phyloP scores from a whole-genome alignment of 2,329 filamentous ascomycete genomes.

The Elsinoe fawcettii region DNA sequence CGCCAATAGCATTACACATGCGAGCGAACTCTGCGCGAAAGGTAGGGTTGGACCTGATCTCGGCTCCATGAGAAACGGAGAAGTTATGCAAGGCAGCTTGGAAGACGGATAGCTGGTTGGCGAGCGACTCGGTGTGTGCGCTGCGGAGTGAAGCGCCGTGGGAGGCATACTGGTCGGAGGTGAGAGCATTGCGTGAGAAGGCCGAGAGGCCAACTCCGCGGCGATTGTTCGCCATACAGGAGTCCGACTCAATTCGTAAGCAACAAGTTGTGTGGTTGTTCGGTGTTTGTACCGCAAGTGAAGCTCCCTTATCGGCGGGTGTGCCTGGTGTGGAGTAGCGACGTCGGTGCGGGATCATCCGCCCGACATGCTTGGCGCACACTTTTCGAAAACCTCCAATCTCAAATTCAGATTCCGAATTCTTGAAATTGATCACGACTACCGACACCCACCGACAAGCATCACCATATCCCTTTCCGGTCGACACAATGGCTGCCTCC shows the following conservation, averaged over 20 bases:
- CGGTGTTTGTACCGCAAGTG: background rate
- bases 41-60: slow-evolving; percentile 88
- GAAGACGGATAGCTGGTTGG: slow-evolving; percentile 92
- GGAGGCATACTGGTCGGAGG: slow-evolving; percentile 79
- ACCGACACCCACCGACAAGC: slow-evolving; percentile 19
- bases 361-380: slow-evolving; percentile 7
- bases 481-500: slow-evolving; percentile 47
- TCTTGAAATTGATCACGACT: slow-evolving; percentile 1
- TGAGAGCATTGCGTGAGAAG: slow-evolving; percentile 76
- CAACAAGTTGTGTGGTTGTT: background rate
- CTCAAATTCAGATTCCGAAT: slow-evolving; percentile 17
- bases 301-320: background rate
- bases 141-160: slow-evolving; percentile 83
- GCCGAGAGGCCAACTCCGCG: slow-evolving; percentile 86
- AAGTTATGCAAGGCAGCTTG: slow-evolving; percentile 93
- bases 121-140: slow-evolving; percentile 74
- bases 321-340: slow-evolving; percentile 1
- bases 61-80: slow-evolving; percentile 85
- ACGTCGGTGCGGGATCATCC: background rate
- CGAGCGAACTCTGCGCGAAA: slow-evolving; percentile 96
- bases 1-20: slow-evolving; percentile 95
- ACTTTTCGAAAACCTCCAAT: slow-evolving; percentile 15
- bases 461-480: slow-evolving; percentile 24
- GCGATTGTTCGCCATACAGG: slow-evolving; percentile 43
- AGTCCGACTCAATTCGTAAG: background rate